A percentile compares a stretch with the other conserved stretches of the same genome.
Evolutionary conservation across 192 early-diverging fungal genomes (phyloP).

Genomic region (Coemansia sp.): DNA sequence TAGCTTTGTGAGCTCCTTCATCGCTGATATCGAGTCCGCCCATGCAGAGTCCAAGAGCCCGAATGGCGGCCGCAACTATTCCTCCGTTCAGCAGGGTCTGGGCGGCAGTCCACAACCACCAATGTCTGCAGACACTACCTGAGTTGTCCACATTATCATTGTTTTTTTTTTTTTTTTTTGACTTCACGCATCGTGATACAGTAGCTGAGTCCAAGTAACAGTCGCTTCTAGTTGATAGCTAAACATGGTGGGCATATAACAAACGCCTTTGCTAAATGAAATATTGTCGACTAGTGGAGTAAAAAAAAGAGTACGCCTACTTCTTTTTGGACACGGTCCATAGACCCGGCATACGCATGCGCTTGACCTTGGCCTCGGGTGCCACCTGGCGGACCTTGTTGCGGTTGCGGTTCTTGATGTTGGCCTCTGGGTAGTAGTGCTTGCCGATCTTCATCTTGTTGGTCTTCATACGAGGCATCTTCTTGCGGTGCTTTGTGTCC

Average conservation of each 20-base stretch:
- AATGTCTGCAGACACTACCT: not conserved
- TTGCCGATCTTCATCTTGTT: constrained; percentile 90
- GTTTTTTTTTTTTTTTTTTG: not conserved
- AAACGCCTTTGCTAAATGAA: not conserved
- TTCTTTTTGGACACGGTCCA: constrained; percentile 44
- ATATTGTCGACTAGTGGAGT: not conserved
- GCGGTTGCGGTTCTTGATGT: constrained; percentile 93
- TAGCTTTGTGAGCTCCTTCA: constrained; percentile 65
- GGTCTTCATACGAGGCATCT: constrained; percentile 79
- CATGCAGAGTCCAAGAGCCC: constrained; percentile 19
- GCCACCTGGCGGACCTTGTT: constrained; percentile 76
- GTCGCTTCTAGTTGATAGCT: not conserved
- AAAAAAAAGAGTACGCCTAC: not conserved
- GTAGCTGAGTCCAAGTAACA: not conserved
- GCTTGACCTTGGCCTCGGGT: constrained; percentile 49
- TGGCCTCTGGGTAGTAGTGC: constrained; percentile 90
- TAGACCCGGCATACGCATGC: constrained; percentile 51
- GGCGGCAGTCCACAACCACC: not conserved
- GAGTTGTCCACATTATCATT: not conserved
- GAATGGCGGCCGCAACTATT: constrained; percentile 1
- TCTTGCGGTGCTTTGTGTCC: constrained; percentile 60
- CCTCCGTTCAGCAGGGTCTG: not conserved
- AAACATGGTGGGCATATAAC: not conserved
- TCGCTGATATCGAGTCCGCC: constrained; percentile 34
- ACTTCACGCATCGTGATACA: not conserved